These are phyloP conservation scores for Arthrinium phaeospermum DNA, from an alignment of 2,329 filamentous ascomycete genomes.

Conservation along the genomic window DNA sequence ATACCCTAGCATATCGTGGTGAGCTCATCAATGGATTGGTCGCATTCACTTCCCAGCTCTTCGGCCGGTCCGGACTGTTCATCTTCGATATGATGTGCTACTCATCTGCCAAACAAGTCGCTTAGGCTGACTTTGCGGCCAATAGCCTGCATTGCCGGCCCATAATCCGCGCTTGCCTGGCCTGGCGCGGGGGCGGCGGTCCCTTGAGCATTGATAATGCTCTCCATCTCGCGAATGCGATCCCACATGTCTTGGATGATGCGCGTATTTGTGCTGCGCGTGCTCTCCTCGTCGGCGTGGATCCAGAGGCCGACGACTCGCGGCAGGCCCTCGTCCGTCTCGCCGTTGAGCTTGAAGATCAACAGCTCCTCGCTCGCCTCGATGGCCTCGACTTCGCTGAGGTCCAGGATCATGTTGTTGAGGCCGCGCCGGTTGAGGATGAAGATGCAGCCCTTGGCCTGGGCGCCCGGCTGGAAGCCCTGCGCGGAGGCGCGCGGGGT, in stretches of 20 bases:
- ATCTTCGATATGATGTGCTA: not conserved
- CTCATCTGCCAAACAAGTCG: slow-evolving; percentile 15
- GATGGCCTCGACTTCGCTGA: slow-evolving; percentile 66
- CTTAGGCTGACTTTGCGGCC: slow-evolving; percentile 20
- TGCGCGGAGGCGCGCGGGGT: slow-evolving; percentile 33
- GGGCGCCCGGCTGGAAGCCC: slow-evolving; percentile 40
- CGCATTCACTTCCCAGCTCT: not conserved
- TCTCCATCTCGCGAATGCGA: slow-evolving; percentile 32
- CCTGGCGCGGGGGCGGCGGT: not conserved
- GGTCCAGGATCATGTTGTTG: slow-evolving; percentile 71
- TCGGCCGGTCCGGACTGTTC: not conserved
- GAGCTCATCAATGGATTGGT: not conserved
- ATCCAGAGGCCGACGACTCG: slow-evolving; percentile 61
- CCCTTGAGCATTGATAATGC: slow-evolving; percentile 17
- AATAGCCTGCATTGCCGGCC: slow-evolving; percentile 51
- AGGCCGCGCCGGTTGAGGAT: slow-evolving; percentile 75
- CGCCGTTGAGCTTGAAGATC: slow-evolving; percentile 50
- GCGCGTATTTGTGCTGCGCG: slow-evolving; percentile 47
- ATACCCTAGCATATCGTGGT: not conserved
- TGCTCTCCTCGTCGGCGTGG: slow-evolving; percentile 55
- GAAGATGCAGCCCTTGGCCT: slow-evolving; percentile 63
- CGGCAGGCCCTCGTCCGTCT: slow-evolving; percentile 25
- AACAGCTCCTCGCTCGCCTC: slow-evolving; percentile 65
- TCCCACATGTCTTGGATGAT: slow-evolving; percentile 51
- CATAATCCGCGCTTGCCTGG: slow-evolving; percentile 29